Conservation (phyloP, 1,139 yeast genomes). For the Sugiyamaella japonica region DNA sequence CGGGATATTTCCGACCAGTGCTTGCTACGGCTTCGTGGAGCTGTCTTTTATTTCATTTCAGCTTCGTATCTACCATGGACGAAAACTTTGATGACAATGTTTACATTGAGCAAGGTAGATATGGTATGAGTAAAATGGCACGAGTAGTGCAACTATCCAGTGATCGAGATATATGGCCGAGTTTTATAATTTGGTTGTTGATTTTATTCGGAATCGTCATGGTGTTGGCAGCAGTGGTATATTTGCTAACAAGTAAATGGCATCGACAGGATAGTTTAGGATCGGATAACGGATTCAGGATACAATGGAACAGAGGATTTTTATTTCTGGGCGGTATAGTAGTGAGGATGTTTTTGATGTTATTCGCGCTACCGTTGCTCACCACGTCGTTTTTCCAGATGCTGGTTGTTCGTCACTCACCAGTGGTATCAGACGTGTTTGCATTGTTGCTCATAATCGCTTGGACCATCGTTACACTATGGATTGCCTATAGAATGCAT, state of each 20-base stretch:
- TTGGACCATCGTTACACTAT: constrained; percentile 34
- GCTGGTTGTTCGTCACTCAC: constrained; percentile 27
- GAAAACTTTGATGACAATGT: constrained; percentile 30
- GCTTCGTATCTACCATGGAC: constrained; percentile 28
- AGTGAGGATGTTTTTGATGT: constrained; percentile 32
- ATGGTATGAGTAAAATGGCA: constrained; percentile 36
- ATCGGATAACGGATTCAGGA: background rate
- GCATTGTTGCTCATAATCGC: constrained; percentile 35
- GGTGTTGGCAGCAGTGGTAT: constrained; percentile 21
- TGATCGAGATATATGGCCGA: constrained; percentile 40
- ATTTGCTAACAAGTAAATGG: constrained; percentile 17
- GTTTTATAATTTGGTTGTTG: constrained; percentile 39
- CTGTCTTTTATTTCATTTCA: constrained; percentile 36
- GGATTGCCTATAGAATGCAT: constrained; percentile 26
- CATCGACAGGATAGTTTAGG: constrained; percentile 10
- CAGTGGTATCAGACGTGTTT: constrained; percentile 34
- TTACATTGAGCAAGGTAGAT: constrained; percentile 29
- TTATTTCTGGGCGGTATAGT: constrained; percentile 21
- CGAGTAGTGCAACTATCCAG: constrained; percentile 32
- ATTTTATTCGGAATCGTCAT: constrained; percentile 27
- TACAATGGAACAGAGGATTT: constrained; percentile 11
- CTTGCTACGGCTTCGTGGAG: constrained; percentile 47
- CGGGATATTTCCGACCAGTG: constrained; percentile 64
- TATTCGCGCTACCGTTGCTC: constrained; percentile 39
- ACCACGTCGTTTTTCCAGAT: constrained; percentile 39